Evolutionary conservation across 768 basidiomycete genomes (phyloP).

Genomic region (Tylopilus sp.): DNA sequence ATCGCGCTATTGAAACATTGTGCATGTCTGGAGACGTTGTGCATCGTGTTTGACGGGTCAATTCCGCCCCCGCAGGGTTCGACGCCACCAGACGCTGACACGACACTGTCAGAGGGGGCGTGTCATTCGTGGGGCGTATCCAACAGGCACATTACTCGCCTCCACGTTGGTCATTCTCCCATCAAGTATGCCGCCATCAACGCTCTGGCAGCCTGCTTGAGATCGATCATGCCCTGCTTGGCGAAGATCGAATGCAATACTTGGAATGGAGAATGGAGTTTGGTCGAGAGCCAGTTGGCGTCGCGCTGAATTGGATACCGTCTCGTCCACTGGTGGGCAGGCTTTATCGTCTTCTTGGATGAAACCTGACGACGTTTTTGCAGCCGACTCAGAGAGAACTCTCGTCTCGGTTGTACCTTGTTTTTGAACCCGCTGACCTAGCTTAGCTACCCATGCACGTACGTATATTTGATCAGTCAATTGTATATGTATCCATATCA

Average conservation of each 20-base stretch:
- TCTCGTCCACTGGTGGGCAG: background rate
- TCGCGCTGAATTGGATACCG: background rate
- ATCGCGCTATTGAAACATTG: slow-evolving; percentile 15
- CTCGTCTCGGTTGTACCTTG: no score
- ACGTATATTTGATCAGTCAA: no score
- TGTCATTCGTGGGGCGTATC: slow-evolving; percentile 2
- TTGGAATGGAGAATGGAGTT: background rate
- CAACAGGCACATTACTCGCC: slow-evolving; percentile 10
- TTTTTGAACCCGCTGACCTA: no score
- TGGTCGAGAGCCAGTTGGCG: background rate
- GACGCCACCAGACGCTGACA: background rate
- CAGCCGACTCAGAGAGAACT: no score
- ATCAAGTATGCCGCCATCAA: slow-evolving; percentile 2
- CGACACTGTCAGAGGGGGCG: background rate
- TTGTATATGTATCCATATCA: no score
- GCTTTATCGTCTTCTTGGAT: no score
- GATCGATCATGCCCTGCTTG: slow-evolving; percentile 14
- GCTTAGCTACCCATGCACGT: no score
- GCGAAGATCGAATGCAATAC: background rate
- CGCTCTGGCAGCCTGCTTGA: slow-evolving; percentile 10
- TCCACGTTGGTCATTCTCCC: slow-evolving; percentile 17
- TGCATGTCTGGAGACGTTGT: slow-evolving; percentile 10
- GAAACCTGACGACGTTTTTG: no score
- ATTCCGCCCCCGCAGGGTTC: background rate
- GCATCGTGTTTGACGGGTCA: slow-evolving; percentile 18